Percentiles rank a stretch among this genome's conserved stretches.
Conservation (phyloP, 164 flowering plant species). For the Berberis thunbergii region DNA sequence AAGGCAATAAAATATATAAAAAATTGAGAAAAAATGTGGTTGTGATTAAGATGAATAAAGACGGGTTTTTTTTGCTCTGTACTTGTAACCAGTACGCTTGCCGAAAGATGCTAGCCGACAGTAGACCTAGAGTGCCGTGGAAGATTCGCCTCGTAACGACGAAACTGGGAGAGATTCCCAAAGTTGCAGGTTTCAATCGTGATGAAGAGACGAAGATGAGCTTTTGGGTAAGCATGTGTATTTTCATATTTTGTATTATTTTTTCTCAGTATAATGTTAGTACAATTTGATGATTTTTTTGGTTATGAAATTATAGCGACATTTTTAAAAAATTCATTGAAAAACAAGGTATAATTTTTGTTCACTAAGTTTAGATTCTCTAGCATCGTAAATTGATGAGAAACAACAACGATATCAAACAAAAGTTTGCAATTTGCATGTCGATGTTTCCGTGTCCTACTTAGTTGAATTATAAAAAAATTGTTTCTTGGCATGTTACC, state of each 20-base stretch:
- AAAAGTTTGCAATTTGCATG: too few relatives aligned
- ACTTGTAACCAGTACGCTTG: conserved; percentile 39
- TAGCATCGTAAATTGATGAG: background rate
- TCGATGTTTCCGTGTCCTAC: background rate
- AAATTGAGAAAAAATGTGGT: too few relatives aligned
- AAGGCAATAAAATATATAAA: too few relatives aligned
- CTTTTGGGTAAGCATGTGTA: conserved; percentile 35
- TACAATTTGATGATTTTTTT: too few relatives aligned
- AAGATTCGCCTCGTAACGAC: conserved; percentile 47
- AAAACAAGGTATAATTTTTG: background rate
- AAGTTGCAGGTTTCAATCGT: conserved; percentile 17
- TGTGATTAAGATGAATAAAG: background rate
- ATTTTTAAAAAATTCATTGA: too few relatives aligned
- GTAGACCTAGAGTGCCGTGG: conserved; percentile 55
- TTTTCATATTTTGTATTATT: background rate
- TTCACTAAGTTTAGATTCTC: background rate
- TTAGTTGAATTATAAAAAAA: background rate
- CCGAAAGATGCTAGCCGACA: conserved; percentile 53
- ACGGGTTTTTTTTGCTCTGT: background rate
- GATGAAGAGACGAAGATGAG: conserved; percentile 28
- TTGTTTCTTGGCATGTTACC: too few relatives aligned
- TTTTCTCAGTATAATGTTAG: too few relatives aligned
- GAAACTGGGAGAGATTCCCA: conserved; percentile 27
- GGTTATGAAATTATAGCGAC: too few relatives aligned
- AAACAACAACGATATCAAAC: too few relatives aligned